phyloP scores from a whole-genome alignment of 345 rosid genomes.

The Citrus hindsii region DNA sequence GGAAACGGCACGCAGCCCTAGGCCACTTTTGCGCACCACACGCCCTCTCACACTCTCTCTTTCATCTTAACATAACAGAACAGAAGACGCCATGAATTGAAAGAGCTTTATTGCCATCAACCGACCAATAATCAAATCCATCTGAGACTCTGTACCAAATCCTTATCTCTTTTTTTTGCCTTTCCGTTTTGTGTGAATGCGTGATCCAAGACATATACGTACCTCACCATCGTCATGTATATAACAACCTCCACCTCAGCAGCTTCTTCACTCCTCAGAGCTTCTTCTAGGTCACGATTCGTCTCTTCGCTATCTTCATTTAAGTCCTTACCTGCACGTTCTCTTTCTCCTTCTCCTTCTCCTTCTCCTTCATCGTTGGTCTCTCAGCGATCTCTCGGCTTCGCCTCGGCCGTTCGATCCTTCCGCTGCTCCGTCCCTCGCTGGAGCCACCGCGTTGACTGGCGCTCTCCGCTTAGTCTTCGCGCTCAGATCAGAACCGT shows the following conservation, averaged over 20 bases:
- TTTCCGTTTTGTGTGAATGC: constrained; percentile 1
- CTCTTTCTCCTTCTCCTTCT: constrained; percentile 7
- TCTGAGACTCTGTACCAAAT: not conserved
- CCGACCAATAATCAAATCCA: too few relatives aligned
- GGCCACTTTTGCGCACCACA: constrained; percentile 22
- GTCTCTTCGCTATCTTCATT: constrained; percentile 22
- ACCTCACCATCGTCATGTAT: constrained; percentile 55
- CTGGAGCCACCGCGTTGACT: constrained; percentile 76
- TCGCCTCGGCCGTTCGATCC: constrained; percentile 47
- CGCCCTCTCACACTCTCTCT: constrained; percentile 17
- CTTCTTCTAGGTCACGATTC: constrained; percentile 53
- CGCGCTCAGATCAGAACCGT: constrained; percentile 66
- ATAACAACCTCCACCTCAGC: constrained; percentile 48
- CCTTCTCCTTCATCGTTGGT: constrained; percentile 18
- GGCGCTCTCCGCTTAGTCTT: constrained; percentile 53
- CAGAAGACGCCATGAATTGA: constrained; percentile 4
- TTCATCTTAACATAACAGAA: not conserved
- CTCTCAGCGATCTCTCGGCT: constrained; percentile 45
- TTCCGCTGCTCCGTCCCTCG: constrained; percentile 46
- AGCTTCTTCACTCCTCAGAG: constrained; percentile 61
- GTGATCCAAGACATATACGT: constrained; percentile 7
- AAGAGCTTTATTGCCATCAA: not conserved
- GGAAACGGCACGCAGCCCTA: constrained; percentile 32
- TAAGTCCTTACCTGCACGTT: constrained; percentile 15
- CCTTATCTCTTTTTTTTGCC: not conserved